Base-by-base conservation (phyloP, 768 basidiomycete genomes). In the Lactarius pseudohatsudake region DNA sequence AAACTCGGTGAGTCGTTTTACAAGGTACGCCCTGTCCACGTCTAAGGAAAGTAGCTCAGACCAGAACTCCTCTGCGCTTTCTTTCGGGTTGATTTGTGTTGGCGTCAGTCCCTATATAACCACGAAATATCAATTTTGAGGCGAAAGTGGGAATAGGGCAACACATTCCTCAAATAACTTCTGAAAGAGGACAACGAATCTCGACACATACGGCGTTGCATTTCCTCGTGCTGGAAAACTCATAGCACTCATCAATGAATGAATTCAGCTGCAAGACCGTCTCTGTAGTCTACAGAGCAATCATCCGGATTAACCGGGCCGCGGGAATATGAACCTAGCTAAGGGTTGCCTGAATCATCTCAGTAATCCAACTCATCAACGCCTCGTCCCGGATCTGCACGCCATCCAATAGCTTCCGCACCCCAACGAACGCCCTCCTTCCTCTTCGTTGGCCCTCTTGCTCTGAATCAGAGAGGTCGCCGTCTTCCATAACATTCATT, bases 371-470 rank as follows among this genome's bases (percentile, higher is more conserved):
- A 41, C 78, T 78, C 77, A 81, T 83, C 71, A 87, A 76, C 5
- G 75, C 75, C 55, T 90, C 86, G 71, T 92, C 89, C 58, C 81
- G 81, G 64, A 92, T 82, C 71, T 83, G 80, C 16, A 94, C 85
- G 38, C 80, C 82, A 68, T 88, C 85, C 77, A 94, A 71, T 70
- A 88, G 78, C 65, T 79, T 81, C 68, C 87, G 75, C n/a, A 81
- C 80, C 13, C 83, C 81, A 32, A 83, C 77, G 71, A 94, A 96
- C 13, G 90, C 91, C 71, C 81, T 86, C 69, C 87, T 80, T 16
- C 92, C 93, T 57, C 82, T 82, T 65, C 84, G 78, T 72, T 90
- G 88, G 10, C 90, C 90, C 73, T 93, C 90, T 61, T 74, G 78
- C 66, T 88, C 89, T 40, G 77, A 79, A 13, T 73, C 77, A 15